Percentiles rank a stretch among this genome's conserved stretches.
These are phyloP conservation scores for Forsythia viridissima DNA, from an alignment of 257 asterid genomes.

Conservation along the genomic window DNA sequence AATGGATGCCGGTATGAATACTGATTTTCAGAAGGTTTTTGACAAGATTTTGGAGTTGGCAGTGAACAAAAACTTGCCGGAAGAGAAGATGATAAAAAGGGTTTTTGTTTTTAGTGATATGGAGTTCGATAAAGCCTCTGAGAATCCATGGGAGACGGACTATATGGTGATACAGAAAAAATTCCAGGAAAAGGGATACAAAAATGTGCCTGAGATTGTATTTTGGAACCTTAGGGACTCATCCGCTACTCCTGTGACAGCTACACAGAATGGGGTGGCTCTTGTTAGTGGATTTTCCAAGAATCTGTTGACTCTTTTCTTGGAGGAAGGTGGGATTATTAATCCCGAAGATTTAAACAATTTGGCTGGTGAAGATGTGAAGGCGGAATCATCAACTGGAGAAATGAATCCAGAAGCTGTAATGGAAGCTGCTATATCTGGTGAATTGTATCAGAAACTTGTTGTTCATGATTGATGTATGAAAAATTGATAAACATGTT, in stretches of 20 bases:
- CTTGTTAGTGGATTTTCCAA: slow-evolving; percentile 60
- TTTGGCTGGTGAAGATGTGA: slow-evolving; percentile 29
- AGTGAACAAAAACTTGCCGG: slow-evolving; percentile 26
- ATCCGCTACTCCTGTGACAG: slow-evolving; percentile 50
- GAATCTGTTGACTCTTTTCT: slow-evolving; percentile 50
- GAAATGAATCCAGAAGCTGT: slow-evolving; percentile 29
- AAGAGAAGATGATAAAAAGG: slow-evolving; percentile 24
- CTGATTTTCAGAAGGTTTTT: slow-evolving; percentile 53
- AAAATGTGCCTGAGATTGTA: slow-evolving; percentile 56
- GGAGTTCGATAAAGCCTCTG: slow-evolving; percentile 50
- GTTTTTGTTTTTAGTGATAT: not conserved
- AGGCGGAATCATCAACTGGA: not conserved
- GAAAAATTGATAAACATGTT: not conserved
- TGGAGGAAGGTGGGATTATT: slow-evolving; percentile 46
- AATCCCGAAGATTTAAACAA: slow-evolving; percentile 42
- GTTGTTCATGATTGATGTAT: slow-evolving; percentile 41
- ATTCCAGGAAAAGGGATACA: slow-evolving; percentile 45
- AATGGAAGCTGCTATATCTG: slow-evolving; percentile 56
- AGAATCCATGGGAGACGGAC: slow-evolving; percentile 47
- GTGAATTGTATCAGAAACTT: slow-evolving; percentile 47
- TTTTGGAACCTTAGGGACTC: slow-evolving; percentile 69
- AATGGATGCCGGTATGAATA: slow-evolving; percentile 46
- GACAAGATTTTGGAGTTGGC: slow-evolving; percentile 51
- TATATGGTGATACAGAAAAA: slow-evolving; percentile 53
- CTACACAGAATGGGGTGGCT: slow-evolving; percentile 54